Percentiles rank a stretch among this genome's conserved stretches.
Evolutionary conservation across 2,329 filamentous ascomycete genomes (phyloP).

Genomic region (Arthrobotrys sinensis): DNA sequence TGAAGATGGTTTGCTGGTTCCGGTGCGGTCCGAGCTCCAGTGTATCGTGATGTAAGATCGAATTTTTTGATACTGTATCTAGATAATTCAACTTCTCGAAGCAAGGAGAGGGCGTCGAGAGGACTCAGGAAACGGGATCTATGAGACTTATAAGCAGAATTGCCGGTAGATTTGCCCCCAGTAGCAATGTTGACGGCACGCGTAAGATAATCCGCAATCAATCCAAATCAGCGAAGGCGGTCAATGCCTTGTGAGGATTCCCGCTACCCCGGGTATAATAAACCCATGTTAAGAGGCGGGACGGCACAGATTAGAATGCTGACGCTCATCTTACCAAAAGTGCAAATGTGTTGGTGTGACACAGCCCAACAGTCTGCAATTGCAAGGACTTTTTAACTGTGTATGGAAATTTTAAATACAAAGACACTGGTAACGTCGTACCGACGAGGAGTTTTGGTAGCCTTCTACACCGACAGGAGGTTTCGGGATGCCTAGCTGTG

Average conservation of each 20-base stretch:
- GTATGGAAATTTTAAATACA: constrained; percentile 1
- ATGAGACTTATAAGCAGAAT: neutral
- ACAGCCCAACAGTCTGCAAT: constrained; percentile 7
- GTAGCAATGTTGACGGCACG: neutral
- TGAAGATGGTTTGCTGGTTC: neutral
- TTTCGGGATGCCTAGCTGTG: neutral
- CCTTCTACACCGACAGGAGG: neutral
- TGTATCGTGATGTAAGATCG: neutral
- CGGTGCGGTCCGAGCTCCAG: constrained; percentile 2
- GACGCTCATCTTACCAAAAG: constrained; percentile 26
- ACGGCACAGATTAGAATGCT: constrained; percentile 27
- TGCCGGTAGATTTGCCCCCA: constrained; percentile 1
- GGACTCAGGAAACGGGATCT: neutral
- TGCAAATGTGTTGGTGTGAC: constrained; percentile 21
- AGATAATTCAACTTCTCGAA: neutral
- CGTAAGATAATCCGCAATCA: constrained; percentile 13
- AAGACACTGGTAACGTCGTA: constrained; percentile 3
- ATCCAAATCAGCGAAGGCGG: constrained; percentile 13
- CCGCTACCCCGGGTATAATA: constrained; percentile 17
- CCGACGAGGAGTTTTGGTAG: neutral
- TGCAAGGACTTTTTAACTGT: constrained; percentile 19
- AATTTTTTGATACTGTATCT: neutral
- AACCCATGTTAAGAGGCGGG: constrained; percentile 18
- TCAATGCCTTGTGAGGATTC: constrained; percentile 19
- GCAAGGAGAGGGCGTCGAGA: neutral